A percentile compares a stretch with the other conserved stretches of the same genome.
phyloP scores from a whole-genome alignment of 345 rosid species.

The Eucalyptus lansdowneana region DNA sequence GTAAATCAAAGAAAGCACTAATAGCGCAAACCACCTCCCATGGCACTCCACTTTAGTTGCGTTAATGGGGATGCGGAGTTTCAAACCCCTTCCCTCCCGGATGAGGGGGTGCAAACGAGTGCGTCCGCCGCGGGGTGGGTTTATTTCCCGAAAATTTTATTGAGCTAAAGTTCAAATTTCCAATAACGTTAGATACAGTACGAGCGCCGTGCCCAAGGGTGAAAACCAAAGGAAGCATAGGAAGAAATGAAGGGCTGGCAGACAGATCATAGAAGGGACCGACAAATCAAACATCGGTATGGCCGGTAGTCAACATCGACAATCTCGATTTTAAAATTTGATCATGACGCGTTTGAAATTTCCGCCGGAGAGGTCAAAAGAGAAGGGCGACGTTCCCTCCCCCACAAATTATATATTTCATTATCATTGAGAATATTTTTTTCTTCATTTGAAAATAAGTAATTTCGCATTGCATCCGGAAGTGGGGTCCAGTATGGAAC shows the following conservation, averaged over 20 bases:
- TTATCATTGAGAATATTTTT: neutral
- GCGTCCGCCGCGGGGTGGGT: too few relatives aligned
- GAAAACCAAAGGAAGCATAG: neutral
- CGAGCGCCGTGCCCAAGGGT: neutral
- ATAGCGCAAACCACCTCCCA: too few relatives aligned
- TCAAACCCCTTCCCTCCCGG: fast-evolving
- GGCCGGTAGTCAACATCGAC: neutral
- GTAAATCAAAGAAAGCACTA: fast-evolving
- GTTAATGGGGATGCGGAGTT: fast-evolving
- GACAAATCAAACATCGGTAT: neutral
- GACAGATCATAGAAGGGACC: neutral
- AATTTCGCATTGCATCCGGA: neutral
- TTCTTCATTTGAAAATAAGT: neutral
- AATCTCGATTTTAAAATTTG: neutral
- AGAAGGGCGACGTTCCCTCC: neutral
- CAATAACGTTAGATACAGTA: neutral
- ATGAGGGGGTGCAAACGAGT: too few relatives aligned
- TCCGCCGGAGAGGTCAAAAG: neutral
- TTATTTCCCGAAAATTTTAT: neutral
- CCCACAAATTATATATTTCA: neutral
- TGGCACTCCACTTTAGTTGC: too few relatives aligned
- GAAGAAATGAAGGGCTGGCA: neutral
- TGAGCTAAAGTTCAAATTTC: neutral
- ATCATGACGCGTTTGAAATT: neutral
- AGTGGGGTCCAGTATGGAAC: neutral